Evolutionary conservation across 2,329 filamentous ascomycete genomes (phyloP), one percentile per base, ranked within the genome.

Genomic region (Emmonsiellopsis sp.): DNA sequence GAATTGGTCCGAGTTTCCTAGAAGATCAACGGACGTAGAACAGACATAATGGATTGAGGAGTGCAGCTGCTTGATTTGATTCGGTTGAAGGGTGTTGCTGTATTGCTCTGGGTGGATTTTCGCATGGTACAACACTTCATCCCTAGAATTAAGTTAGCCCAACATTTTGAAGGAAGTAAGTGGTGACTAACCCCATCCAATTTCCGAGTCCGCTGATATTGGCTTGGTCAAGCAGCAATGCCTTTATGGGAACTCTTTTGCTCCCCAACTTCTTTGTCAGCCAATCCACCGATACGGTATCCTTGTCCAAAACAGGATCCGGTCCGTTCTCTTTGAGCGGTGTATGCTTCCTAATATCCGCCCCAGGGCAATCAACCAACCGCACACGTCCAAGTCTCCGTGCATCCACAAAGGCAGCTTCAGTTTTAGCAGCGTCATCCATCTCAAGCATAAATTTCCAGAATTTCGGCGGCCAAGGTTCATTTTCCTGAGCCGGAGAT

Each of bases 201-300:
- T 97, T 97, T 0, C 93, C 93, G 57, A 98, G 88, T 6, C 93
- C 93, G 63, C 87, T 93, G 56, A 97, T 87, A 66, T 87, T 87
- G 14, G 83, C 79, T 69, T 98, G 93, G 65, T 97, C 88, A 3
- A 97, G 77, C 10, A 98, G 74, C 17, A 96, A 76, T 0, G 90
- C 88, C 68, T 97, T 97, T 58, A 97, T 80, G 0, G 92, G 91
- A 0, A 96, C 87, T 62, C 82, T 88, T 52, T 92, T 90, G 54
- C 78, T 82, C 49, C 72, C 76, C 74, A 96, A 76, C 68, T 88
- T 87, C 53, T 76, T 69, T n/a, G 69, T 71, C 14, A 98, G 70
- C 78, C 88, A 97, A 0, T 82, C 79, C 52, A 86, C 79, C 0
- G 88, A 94, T 58, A 97, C 81, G 1, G 83, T 69, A 44, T 90